These are phyloP conservation scores for Fistulinella cinereoalba DNA, from an alignment of 1,284 basidiomycete genomes.

Conservation along the genomic window DNA sequence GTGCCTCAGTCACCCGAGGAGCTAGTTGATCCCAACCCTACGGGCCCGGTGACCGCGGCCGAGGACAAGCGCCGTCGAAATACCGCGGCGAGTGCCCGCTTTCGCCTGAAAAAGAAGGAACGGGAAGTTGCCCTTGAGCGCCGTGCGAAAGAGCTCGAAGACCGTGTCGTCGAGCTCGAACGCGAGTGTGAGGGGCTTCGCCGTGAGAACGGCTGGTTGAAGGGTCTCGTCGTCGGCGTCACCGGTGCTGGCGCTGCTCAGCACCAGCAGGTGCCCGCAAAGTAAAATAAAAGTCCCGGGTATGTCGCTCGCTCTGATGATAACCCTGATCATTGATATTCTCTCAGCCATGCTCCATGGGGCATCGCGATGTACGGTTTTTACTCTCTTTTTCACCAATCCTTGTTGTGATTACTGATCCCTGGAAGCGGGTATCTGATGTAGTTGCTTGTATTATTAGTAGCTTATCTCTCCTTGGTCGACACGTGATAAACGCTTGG, in stretches of 20 bases:
- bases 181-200: conserved; percentile 88
- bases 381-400: neutral
- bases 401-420: neutral
- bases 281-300: conserved; percentile 7
- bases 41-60: conserved; percentile 40
- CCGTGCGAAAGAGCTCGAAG: conserved; percentile 88
- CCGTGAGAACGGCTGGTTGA: conserved; percentile 93
- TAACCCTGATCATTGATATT: neutral
- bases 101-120: conserved; percentile 98
- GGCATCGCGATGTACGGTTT: neutral
- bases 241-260: conserved; percentile 56
- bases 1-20: conserved; percentile 29
- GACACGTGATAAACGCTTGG: neutral
- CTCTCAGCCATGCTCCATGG: conserved; percentile 5
- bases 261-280: conserved; percentile 24
- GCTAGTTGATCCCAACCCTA: conserved; percentile 26
- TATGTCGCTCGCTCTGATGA: too few species aligned
- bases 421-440: neutral
- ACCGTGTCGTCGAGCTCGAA: conserved; percentile 78
- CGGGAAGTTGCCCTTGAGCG: conserved; percentile 90
- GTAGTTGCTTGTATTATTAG: conserved; percentile 17
- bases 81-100: conserved; percentile 96
- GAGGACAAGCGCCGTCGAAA: conserved; percentile 95
- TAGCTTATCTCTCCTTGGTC: conserved; percentile 2
- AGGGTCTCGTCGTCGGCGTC: conserved; percentile 88